Conservation (phyloP, 2,329 filamentous ascomycete species). For the Gliomastix tumulicola region DNA sequence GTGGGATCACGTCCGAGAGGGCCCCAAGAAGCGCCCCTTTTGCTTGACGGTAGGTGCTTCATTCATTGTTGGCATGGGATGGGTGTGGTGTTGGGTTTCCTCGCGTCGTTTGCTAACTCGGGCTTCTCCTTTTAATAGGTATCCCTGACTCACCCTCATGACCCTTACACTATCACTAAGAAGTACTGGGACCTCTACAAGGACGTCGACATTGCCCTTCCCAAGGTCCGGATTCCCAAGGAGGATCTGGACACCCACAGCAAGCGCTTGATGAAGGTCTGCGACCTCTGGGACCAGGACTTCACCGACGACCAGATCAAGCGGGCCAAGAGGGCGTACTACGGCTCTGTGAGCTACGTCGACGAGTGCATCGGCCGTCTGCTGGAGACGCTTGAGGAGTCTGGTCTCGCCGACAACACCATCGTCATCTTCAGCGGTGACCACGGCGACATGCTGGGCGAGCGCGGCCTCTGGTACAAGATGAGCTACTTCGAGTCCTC, state of each 20-base stretch:
- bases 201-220: conserved; percentile 77
- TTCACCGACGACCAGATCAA: conserved; percentile 83
- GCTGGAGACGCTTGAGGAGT: conserved; percentile 69
- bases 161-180: conserved; percentile 89
- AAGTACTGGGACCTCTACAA: conserved; percentile 94
- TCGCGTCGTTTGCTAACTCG: no score
- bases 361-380: conserved; percentile 87
- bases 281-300: conserved; percentile 77
- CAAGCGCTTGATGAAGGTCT: conserved; percentile 77
- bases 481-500: conserved; percentile 96
- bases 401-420: conserved; percentile 75
- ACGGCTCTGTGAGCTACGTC: conserved; percentile 87
- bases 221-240: conserved; percentile 69
- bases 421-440: conserved; percentile 91
- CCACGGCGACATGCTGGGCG: conserved; percentile 93
- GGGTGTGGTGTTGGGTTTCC: no score
- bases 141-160: conserved; percentile 89
- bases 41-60: conserved; percentile 57
- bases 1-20: conserved; percentile 83
- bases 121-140: conserved; percentile 38
- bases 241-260: conserved; percentile 83
- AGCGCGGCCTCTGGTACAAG: conserved; percentile 92
- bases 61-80: background rate
- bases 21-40: conserved; percentile 68
- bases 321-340: conserved; percentile 80